A percentile compares a stretch with the other conserved stretches of the same genome.
Evolutionary conservation across 164 flowering plant genomes (phyloP).

Genomic region (Akebia trifoliata): DNA sequence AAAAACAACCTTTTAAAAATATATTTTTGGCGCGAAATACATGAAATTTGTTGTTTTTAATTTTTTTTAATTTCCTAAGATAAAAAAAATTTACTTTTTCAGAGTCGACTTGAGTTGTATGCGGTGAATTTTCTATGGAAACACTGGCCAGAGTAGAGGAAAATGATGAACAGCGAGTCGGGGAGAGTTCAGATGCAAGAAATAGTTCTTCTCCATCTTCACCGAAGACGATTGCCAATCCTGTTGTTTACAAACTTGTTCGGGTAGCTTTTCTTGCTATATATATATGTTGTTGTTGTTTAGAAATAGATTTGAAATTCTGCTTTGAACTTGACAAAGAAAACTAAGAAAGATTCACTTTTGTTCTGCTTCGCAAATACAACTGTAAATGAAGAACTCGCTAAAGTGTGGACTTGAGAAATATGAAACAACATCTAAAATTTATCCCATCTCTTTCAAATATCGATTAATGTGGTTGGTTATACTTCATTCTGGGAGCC

Average conservation of each 20-base stretch:
- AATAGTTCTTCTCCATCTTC: slow-evolving; percentile 23
- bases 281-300: not conserved
- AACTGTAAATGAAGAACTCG: not conserved
- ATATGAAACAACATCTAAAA: not conserved
- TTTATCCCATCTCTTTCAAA: not conserved
- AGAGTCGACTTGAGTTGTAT: slow-evolving; percentile 23
- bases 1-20: no score
- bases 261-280: slow-evolving; percentile 35
- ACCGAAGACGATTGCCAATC: slow-evolving; percentile 39
- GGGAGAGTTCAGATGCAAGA: slow-evolving; percentile 22
- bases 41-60: not conserved
- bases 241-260: slow-evolving; percentile 74
- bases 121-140: slow-evolving; percentile 63
- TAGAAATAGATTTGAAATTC: not conserved
- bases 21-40: no score
- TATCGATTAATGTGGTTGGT: not conserved
- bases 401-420: not conserved
- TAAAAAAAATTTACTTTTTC: not conserved
- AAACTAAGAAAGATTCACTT: not conserved
- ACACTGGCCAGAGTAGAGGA: slow-evolving; percentile 44
- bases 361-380: not conserved
- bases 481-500: not conserved
- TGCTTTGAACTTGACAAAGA: not conserved
- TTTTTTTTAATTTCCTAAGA: not conserved
- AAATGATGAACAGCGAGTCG: slow-evolving; percentile 27